Evolutionary conservation across 306 rosid species (phyloP).

Genomic region (Dryas alaskensis): DNA sequence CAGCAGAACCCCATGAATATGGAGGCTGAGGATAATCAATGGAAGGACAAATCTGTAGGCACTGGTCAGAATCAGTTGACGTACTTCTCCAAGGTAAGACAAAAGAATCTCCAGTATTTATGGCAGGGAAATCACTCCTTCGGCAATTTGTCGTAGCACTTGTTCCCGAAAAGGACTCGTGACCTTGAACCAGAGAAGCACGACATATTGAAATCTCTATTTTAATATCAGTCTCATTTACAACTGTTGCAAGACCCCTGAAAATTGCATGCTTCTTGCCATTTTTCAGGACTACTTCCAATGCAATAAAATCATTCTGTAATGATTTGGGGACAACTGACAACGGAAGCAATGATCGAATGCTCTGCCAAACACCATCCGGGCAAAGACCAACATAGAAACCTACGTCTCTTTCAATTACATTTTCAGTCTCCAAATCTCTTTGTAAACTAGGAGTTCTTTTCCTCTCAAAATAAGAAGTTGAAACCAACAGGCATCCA

Average conservation of each 20-base stretch:
- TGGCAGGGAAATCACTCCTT: slow-evolving; percentile 40
- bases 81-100: slow-evolving; percentile 86
- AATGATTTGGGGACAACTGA: slow-evolving; percentile 74
- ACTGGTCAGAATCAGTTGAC: slow-evolving; percentile 59
- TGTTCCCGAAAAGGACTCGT: slow-evolving; percentile 33
- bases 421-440: slow-evolving; percentile 42
- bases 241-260: slow-evolving; percentile 80
- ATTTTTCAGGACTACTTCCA: slow-evolving; percentile 89
- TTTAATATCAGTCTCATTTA: slow-evolving; percentile 74
- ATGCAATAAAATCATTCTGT: slow-evolving; percentile 59
- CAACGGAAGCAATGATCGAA: slow-evolving; percentile 84
- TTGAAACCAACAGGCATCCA: slow-evolving; percentile 63
- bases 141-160: slow-evolving; percentile 31
- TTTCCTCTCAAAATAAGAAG: slow-evolving; percentile 81
- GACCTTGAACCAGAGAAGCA: slow-evolving; percentile 41
- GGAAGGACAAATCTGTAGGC: slow-evolving; percentile 70
- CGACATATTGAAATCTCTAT: slow-evolving; percentile 55
- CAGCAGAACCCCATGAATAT: slow-evolving; percentile 69
- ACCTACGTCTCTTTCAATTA: slow-evolving; percentile 64
- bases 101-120: slow-evolving; percentile 67
- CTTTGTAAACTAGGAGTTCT: slow-evolving; percentile 59
- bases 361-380: slow-evolving; percentile 68
- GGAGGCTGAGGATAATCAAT: slow-evolving; percentile 47
- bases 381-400: slow-evolving; percentile 73
- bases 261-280: slow-evolving; percentile 89